Conservation (phyloP, 75 land plant species). For the Picea glauca region DNA sequence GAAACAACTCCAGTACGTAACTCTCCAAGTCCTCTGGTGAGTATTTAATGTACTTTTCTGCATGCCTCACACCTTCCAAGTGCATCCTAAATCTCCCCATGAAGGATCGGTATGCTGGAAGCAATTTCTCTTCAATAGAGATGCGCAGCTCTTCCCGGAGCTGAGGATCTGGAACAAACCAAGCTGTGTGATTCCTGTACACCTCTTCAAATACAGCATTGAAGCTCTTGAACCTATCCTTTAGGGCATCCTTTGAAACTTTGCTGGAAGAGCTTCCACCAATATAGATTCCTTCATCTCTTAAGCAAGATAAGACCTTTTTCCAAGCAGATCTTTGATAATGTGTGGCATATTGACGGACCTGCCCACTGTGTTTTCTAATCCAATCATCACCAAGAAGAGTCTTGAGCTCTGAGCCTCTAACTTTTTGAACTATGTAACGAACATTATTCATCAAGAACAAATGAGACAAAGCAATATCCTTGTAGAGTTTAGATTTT, state of each 20-base stretch:
- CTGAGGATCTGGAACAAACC: constrained; percentile 78
- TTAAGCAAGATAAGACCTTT: constrained; percentile 37
- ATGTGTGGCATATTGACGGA: constrained; percentile 43
- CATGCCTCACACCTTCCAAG: constrained; percentile 39
- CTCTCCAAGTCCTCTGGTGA: constrained; percentile 62
- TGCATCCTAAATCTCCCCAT: constrained; percentile 29
- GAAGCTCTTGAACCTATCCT: constrained; percentile 77
- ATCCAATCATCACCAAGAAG: constrained; percentile 69
- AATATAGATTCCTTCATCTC: constrained; percentile 35
- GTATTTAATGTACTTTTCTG: constrained; percentile 64
- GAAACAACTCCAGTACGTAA: constrained; percentile 58
- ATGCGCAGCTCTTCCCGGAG: constrained; percentile 75
- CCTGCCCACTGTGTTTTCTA: constrained; percentile 25
- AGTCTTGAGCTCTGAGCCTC: constrained; percentile 33
- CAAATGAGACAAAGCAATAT: constrained; percentile 37
- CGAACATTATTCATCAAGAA: constrained; percentile 74
- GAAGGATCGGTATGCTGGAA: constrained; percentile 83
- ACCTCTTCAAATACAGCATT: constrained; percentile 77
- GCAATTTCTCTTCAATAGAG: constrained; percentile 70
- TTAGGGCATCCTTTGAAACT: constrained; percentile 52
- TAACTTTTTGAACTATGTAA: constrained; percentile 64
- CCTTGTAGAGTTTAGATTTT: constrained; percentile 61
- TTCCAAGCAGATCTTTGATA: constrained; percentile 57
- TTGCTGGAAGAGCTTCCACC: constrained; percentile 25
- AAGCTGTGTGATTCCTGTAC: constrained; percentile 66